phyloP scores from a whole-genome alignment of 2,329 filamentous ascomycete genomes.

The Albophoma yamanashiensis region DNA sequence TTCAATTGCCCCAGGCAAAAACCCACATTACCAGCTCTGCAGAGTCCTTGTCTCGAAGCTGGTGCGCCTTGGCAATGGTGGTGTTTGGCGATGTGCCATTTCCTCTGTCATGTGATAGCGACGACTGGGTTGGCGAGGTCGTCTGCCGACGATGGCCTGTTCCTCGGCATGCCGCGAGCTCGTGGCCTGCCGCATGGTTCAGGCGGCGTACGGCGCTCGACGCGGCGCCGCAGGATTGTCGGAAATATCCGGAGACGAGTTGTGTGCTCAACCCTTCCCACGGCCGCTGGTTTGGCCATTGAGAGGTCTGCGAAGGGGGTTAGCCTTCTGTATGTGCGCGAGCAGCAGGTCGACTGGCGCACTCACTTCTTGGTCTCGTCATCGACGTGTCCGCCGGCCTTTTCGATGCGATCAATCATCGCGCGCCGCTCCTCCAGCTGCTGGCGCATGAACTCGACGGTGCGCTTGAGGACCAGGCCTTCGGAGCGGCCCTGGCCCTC shows the following conservation, averaged over 20 bases:
- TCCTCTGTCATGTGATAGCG: neutral
- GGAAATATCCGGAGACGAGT: neutral
- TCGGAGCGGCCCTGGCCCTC: slow-evolving; percentile 79
- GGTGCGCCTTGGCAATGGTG: neutral
- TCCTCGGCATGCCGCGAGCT: neutral
- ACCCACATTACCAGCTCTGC: too few relatives aligned
- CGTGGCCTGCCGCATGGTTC: neutral
- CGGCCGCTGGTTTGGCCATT: slow-evolving; percentile 5
- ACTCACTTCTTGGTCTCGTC: slow-evolving; percentile 30
- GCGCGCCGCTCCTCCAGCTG: slow-evolving; percentile 47
- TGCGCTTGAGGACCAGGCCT: slow-evolving; percentile 66
- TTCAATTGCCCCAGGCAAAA: neutral
- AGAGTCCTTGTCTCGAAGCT: neutral
- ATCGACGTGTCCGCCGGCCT: slow-evolving; percentile 44
- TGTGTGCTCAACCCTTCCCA: neutral
- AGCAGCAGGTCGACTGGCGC: slow-evolving; percentile 5
- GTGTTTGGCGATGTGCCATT: neutral
- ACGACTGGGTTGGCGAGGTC: neutral
- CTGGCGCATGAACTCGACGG: slow-evolving; percentile 53
- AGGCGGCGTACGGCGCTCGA: neutral
- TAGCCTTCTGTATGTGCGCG: neutral
- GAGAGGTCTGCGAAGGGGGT: neutral
- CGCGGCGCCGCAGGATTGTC: neutral
- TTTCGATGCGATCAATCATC: slow-evolving; percentile 48
- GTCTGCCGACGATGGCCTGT: neutral